A percentile compares a stretch with the other conserved stretches of the same genome.
phyloP scores from a whole-genome alignment of 2,329 filamentous ascomycete species.

The Ploettnerulaceae sp. region DNA sequence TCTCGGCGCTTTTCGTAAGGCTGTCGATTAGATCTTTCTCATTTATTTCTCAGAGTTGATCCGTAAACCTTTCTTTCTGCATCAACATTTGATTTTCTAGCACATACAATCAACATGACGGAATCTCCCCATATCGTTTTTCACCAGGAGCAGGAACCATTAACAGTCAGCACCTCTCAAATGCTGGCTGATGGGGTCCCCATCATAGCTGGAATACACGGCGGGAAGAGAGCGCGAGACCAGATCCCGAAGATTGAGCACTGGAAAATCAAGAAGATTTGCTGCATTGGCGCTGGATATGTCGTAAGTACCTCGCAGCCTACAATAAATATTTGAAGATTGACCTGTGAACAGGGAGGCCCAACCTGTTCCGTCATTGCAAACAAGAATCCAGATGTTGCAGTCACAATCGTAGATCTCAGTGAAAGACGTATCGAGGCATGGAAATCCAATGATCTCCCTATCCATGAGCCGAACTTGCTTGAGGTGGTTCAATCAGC shows the following conservation, averaged over 20 bases:
- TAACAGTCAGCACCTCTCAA: slow-evolving; percentile 3
- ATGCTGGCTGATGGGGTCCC: not conserved
- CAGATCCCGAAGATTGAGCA: slow-evolving; percentile 1
- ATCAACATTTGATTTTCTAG: no score
- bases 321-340: no score
- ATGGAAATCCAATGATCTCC: slow-evolving; percentile 67
- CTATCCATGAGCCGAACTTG: slow-evolving; percentile 71
- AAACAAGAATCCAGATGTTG: slow-evolving; percentile 62
- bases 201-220: not conserved
- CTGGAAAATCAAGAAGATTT: slow-evolving; percentile 6
- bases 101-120: not conserved
- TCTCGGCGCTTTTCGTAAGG: no score
- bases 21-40: no score
- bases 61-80: no score
- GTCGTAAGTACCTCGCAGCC: no score
- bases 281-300: slow-evolving; percentile 8
- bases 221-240: slow-evolving; percentile 2
- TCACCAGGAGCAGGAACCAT: not conserved
- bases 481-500: slow-evolving; percentile 60
- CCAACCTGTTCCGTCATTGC: slow-evolving; percentile 70
- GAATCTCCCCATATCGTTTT: not conserved
- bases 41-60: no score
- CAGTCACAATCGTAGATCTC: slow-evolving; percentile 68
- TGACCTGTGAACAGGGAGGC: slow-evolving; percentile 53
- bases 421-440: slow-evolving; percentile 59